Evolutionary conservation across 306 rosid species (phyloP).

Genomic region (Cercis canadensis): DNA sequence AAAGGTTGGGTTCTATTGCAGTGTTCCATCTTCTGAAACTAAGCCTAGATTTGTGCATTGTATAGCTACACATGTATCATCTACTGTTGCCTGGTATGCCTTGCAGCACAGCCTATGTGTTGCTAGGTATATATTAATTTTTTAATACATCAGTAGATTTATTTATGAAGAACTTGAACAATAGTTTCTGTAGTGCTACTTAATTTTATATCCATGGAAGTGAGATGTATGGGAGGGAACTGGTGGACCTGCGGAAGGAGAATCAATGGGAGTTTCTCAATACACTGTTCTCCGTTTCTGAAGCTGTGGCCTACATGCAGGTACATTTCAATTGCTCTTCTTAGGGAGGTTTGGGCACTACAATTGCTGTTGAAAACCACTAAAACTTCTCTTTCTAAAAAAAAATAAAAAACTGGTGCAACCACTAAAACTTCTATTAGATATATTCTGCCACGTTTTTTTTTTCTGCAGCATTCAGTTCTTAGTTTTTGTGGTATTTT

Average conservation of each 20-base stretch:
- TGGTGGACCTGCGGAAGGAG: conserved; percentile 93
- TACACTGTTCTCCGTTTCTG: conserved; percentile 94
- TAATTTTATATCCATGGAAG: conserved; percentile 71
- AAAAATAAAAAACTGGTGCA: too few relatives aligned
- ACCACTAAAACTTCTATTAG: conserved; percentile 1
- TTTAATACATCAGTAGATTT: conserved; percentile 35
- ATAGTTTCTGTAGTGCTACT: conserved; percentile 51
- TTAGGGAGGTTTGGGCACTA: too few relatives aligned
- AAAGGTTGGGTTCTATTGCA: conserved; percentile 20
- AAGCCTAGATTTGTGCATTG: conserved; percentile 26
- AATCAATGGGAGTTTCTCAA: conserved; percentile 94
- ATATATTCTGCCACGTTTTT: conserved; percentile 30
- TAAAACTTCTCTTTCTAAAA: neutral
- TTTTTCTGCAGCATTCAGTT: conserved; percentile 18
- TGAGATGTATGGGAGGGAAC: conserved; percentile 96
- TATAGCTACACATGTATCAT: conserved; percentile 24
- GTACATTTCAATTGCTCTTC: conserved; percentile 47
- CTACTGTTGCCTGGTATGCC: conserved; percentile 30
- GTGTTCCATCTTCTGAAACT: conserved; percentile 31
- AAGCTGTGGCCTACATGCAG: conserved; percentile 99
- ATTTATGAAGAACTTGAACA: conserved; percentile 44
- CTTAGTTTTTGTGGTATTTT: conserved; percentile 22
- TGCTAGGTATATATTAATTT: conserved; percentile 20
- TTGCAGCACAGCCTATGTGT: conserved; percentile 11
- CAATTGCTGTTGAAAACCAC: neutral